phyloP scores from a whole-genome alignment of 176 grass and related monocot genomes.

The Phoenix dactylifera region DNA sequence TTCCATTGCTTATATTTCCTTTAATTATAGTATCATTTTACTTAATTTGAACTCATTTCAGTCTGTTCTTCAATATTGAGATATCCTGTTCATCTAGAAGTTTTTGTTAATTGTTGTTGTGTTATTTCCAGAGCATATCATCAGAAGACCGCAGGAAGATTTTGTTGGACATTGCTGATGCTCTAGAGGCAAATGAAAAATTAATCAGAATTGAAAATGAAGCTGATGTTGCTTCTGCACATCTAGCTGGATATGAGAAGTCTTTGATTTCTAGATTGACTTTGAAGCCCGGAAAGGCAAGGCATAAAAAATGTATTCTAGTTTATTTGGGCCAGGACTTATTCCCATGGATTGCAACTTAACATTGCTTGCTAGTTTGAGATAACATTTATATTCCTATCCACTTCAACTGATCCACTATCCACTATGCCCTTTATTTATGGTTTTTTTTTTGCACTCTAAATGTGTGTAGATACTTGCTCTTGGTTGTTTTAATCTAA shows the following conservation, averaged over 20 bases:
- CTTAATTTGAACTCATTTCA: no score
- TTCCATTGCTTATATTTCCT: not conserved
- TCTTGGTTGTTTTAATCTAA: slow-evolving; percentile 7
- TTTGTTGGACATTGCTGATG: slow-evolving; percentile 72
- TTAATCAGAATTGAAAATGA: slow-evolving; percentile 79
- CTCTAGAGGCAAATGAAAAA: slow-evolving; percentile 61
- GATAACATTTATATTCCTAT: no score
- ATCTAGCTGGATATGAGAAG: slow-evolving; percentile 66
- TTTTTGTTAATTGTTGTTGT: not conserved
- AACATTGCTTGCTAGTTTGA: slow-evolving; percentile 2
- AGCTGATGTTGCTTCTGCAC: slow-evolving; percentile 58
- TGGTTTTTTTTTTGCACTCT: no score
- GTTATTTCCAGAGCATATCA: slow-evolving; percentile 47
- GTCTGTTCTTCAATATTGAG: not conserved
- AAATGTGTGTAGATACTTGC: no score
- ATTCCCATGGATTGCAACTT: not conserved
- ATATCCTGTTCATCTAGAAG: not conserved
- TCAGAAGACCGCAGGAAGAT: slow-evolving; percentile 83
- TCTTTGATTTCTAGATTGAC: slow-evolving; percentile 76
- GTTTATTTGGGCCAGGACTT: not conserved
- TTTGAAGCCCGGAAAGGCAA: slow-evolving; percentile 78
- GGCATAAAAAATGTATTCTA: not conserved
- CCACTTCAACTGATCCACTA: no score
- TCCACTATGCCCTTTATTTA: no score
- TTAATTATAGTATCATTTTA: no score